Evolutionary conservation across 495 filamentous ascomycete genomes (phyloP), one percentile per base, ranked within the genome.

Genomic region (Penicillium manginii): DNA sequence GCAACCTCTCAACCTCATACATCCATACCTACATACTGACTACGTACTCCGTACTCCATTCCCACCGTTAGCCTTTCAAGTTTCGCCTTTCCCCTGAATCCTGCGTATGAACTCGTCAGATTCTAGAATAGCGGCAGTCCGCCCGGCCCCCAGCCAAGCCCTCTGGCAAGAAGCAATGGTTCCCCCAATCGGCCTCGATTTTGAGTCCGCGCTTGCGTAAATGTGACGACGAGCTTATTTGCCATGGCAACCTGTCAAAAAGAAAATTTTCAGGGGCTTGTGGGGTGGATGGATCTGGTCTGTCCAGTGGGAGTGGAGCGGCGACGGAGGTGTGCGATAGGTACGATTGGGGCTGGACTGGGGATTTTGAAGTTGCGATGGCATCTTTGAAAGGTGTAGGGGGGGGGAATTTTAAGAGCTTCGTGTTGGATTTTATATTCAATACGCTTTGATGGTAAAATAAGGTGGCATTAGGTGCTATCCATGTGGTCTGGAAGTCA

Each of bases 231-330:
- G 45, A 47, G 45, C 22, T 47, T 26, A 47, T 47, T 47, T 47
- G 45, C 45, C 45, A 47, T 47, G 45, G 45, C 45, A 47, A 47
- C 45, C 45, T 47, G 45, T 47, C 45, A 47, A 47, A 47, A 43
- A n/a, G 15, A 37, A 14, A 14, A 14, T 47, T 47, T 47, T 47
- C 45, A 47, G 45, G 45, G 45, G 45, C 21, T 47, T 47, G 45
- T 47, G 45, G 45, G n/a, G 45, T 47, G 45, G 45, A 26, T 45
- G 45, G 45, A 47, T 47, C 22, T 37, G 45, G 45, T 22, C 5
- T 47, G 21, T 47, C 45, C 11, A 22, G 40, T 43, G 17, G 15
- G n/a, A 17, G n/a, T 4, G 40, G 40, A 43, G 17, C 35, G 35
- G 35, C 35, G 40, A 39, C 35, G 11, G 15, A 12, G 15, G 15